These are phyloP conservation scores for Cocos nucifera DNA, from an alignment of 176 grass and related monocot genomes.

Conservation along the genomic window DNA sequence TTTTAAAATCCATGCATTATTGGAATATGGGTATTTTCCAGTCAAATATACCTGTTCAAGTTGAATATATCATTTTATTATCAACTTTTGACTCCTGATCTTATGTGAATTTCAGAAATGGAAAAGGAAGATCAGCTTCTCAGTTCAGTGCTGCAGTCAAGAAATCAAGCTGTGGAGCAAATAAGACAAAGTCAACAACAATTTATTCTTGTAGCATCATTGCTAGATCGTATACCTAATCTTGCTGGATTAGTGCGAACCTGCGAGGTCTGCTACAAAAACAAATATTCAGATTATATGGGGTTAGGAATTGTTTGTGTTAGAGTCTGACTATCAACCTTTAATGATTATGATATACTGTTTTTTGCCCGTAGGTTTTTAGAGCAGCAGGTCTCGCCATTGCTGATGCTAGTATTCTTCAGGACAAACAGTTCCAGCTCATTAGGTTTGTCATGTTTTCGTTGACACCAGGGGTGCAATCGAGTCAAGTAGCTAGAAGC, in stretches of 20 bases:
- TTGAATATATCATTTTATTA: background rate
- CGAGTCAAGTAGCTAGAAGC: too few species aligned
- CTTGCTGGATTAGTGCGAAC: constrained; percentile 82
- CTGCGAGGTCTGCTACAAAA: constrained; percentile 40
- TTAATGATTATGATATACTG: background rate
- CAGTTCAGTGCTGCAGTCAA: constrained; percentile 49
- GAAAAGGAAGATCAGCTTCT: constrained; percentile 71
- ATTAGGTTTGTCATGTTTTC: constrained; percentile 46
- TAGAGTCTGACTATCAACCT: background rate
- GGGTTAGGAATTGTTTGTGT: background rate
- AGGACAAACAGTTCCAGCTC: constrained; percentile 90
- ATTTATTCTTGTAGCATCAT: constrained; percentile 64
- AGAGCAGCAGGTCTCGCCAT: constrained; percentile 50
- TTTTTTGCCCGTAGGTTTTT: constrained; percentile 43
- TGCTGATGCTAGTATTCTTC: constrained; percentile 51
- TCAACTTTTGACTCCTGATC: background rate
- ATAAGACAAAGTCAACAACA: constrained; percentile 68
- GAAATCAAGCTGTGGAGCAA: constrained; percentile 55
- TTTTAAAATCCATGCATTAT: too few species aligned
- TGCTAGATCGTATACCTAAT: constrained; percentile 87
- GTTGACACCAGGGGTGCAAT: background rate
- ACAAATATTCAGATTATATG: background rate
- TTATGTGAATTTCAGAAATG: constrained; percentile 32
- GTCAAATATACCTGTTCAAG: too few species aligned
- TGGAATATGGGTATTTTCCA: too few species aligned